phyloP scores from a whole-genome alignment of 202 grass and related monocot genomes.

The Carex arenaria region DNA sequence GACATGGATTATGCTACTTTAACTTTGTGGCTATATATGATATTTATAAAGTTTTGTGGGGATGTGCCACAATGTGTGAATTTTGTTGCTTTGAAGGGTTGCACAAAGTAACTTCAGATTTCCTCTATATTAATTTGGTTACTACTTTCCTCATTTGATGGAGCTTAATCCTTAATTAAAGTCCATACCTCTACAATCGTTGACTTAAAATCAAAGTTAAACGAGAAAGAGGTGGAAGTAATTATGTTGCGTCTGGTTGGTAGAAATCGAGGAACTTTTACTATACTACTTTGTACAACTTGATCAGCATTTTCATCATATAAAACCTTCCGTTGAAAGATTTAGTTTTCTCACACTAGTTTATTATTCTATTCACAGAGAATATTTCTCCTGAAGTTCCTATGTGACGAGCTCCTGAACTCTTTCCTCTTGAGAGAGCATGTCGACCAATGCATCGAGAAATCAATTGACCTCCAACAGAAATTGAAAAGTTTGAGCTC shows the following conservation, averaged over 20 bases:
- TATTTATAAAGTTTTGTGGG: not conserved
- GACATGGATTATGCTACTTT: not conserved
- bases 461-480: slow-evolving; percentile 76
- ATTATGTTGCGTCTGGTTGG: not conserved
- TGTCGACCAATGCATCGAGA: slow-evolving; percentile 85
- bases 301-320: not conserved
- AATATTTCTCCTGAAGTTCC: slow-evolving; percentile 81
- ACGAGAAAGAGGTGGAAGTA: not conserved
- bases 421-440: slow-evolving; percentile 85
- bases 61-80: not conserved
- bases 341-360: slow-evolving; percentile 31
- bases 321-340: not conserved
- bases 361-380: slow-evolving; percentile 62
- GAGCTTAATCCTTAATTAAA: not conserved
- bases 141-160: not conserved
- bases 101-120: not conserved
- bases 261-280: not conserved
- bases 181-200: not conserved
- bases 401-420: slow-evolving; percentile 89
- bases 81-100: not conserved
- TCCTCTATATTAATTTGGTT: not conserved
- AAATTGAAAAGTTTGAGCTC: slow-evolving; percentile 59
- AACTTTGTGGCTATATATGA: not conserved
- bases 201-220: not conserved
- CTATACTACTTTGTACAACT: not conserved